Evolutionary conservation across 257 asterid species (phyloP).

Genomic region (Jasminum sambac): DNA sequence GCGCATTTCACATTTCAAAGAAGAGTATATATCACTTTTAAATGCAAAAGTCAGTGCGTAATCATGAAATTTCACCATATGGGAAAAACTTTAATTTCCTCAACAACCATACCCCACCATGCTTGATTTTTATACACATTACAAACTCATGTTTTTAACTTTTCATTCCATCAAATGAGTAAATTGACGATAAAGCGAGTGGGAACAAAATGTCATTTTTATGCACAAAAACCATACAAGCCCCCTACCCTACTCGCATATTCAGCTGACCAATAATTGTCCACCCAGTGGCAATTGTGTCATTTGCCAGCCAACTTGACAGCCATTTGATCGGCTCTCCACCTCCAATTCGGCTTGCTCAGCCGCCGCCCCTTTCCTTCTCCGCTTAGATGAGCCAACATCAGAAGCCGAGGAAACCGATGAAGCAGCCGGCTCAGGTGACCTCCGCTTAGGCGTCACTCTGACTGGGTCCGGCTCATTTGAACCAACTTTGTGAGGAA

Average conservation of each 20-base stretch:
- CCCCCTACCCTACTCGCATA: not conserved
- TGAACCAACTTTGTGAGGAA: slow-evolving; percentile 65
- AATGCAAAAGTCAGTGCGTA: too few relatives aligned
- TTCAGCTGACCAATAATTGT: slow-evolving; percentile 44
- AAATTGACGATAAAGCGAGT: not conserved
- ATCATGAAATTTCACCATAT: too few relatives aligned
- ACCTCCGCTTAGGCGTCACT: slow-evolving; percentile 59
- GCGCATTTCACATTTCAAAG: too few relatives aligned
- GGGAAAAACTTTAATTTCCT: not conserved
- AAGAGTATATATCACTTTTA: too few relatives aligned
- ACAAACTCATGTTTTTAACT: not conserved
- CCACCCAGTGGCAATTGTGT: slow-evolving; percentile 45
- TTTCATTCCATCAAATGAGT: slow-evolving; percentile 14
- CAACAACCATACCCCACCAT: not conserved
- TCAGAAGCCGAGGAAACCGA: slow-evolving; percentile 42
- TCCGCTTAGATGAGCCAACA: slow-evolving; percentile 59
- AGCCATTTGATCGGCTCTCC: slow-evolving; percentile 46
- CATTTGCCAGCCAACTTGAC: slow-evolving; percentile 37
- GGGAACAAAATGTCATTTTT: slow-evolving; percentile 26
- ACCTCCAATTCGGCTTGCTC: slow-evolving; percentile 62
- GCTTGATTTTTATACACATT: not conserved
- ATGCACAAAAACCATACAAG: slow-evolving; percentile 2
- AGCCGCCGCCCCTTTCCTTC: slow-evolving; percentile 35
- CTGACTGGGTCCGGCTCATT: slow-evolving; percentile 92
- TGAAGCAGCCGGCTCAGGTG: slow-evolving; percentile 53